Evolutionary conservation across 2,329 filamentous ascomycete genomes (phyloP), one percentile per base, ranked within the genome.

Genomic region (Penicillium sp.): DNA sequence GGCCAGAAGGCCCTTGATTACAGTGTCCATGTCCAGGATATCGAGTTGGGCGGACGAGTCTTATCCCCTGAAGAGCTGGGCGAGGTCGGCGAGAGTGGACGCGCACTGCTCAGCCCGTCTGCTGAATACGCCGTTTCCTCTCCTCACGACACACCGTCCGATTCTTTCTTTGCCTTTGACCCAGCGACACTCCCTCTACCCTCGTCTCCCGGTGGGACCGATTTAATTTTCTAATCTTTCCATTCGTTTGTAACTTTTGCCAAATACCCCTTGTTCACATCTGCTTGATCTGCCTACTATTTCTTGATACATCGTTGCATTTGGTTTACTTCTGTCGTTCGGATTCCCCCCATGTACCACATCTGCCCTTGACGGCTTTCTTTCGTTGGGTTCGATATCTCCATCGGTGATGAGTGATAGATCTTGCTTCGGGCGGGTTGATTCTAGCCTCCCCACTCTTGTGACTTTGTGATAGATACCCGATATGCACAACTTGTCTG

Each of bases 1-100:
- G 94, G 88, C 5, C 88, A 86, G 65, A 92, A 90, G 67, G 94
- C 94, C 0, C 80, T 99, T 2, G 87, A 88, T 43, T 96, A 96
- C 67, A 80, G 83, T 51, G 89, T 96, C 24, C 81, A 82, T 27
- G 82, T 88, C 8, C 89, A 85, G 58, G 92, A 97, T 64, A 80
- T 95, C 30, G 83, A 89, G 62, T 75, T 96, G 3, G 90, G 91
- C 11, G 91, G 91, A 0, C 82, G 90, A 20, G 88, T 96, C 1
- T 77, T 96, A 3, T 79, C 81, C 2, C 79, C 81, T 0, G 88
- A 92, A 56, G 88, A 92, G 43, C 74, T 73, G 10, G 67, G 68
- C n/a, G 73, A 67, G 13, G 43, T 67, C 10, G 56, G 60, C 35
- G 66, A 72, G 27, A 64, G 65, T 24, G 59, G 62, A 7, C 65